Conservation (phyloP, 2,329 filamentous ascomycete species). For the Paecilomyces fulvus region DNA sequence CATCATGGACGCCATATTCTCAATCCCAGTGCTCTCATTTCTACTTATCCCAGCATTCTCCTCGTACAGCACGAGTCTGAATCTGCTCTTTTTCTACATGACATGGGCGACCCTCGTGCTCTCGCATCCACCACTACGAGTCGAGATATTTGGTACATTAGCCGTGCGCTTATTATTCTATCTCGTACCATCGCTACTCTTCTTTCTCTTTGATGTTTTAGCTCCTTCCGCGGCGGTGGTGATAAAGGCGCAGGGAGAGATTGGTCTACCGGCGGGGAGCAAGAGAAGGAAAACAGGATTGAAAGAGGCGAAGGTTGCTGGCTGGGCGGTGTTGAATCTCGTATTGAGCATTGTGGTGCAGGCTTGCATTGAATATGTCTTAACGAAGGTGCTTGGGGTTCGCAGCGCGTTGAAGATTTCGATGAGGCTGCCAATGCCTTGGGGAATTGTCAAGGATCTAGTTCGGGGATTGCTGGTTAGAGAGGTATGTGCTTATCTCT, state of each 20-base stretch:
- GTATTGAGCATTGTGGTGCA: slow-evolving; percentile 47
- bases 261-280: slow-evolving; percentile 38
- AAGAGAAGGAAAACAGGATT: slow-evolving; percentile 31
- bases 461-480: slow-evolving; percentile 46
- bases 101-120: slow-evolving; percentile 80
- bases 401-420: slow-evolving; percentile 51
- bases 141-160: slow-evolving; percentile 66
- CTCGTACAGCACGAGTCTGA: slow-evolving; percentile 70
- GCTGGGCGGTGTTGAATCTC: slow-evolving; percentile 49
- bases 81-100: slow-evolving; percentile 81
- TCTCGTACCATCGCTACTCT: slow-evolving; percentile 62
- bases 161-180: slow-evolving; percentile 62
- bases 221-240: slow-evolving; percentile 60
- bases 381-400: slow-evolving; percentile 45
- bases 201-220: slow-evolving; percentile 63
- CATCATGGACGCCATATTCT: slow-evolving; percentile 46
- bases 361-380: slow-evolving; percentile 45
- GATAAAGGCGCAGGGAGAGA: slow-evolving; percentile 59
- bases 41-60: slow-evolving; percentile 35
- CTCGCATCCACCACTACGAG: slow-evolving; percentile 62
- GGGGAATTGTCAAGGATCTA: slow-evolving; percentile 50
- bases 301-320: slow-evolving; percentile 42
- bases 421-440: slow-evolving; percentile 54
- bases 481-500: slow-evolving; percentile 39
- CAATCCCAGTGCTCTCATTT: slow-evolving; percentile 20